Base-by-base conservation (phyloP, 169 alveolate genomes). In the Cryptosporidium ubiquitum region DNA sequence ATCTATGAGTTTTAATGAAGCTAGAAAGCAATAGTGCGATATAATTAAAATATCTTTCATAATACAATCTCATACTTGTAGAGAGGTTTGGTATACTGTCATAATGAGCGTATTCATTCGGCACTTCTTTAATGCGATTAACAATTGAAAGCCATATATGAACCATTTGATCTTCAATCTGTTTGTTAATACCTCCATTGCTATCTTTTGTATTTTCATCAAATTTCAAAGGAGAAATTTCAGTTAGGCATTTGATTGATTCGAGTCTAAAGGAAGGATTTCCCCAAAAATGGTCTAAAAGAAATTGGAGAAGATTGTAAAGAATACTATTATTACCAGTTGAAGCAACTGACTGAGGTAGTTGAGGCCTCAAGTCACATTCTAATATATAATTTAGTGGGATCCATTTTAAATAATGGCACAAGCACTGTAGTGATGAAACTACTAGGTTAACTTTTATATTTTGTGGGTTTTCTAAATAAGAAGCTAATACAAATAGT, bases 371-470 rank as follows among this genome's bases (percentile, higher is more conserved):
- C 40, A 79, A 64, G 23, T 79, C 89, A 42, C 96, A 94, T 70
- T 97, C 98, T 70, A 97, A 97, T 31, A 97, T 95, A 84, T 95
- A 97, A 23, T 97, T 97, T 31, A 96, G 70, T 26, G 99, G 99
- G 1, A 97, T 96, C 99, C 99, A 97, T 84, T 95, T 94, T 33
- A 97, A 92, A 91, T 95, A 97, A 61, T 96, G 97, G 20, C 98
- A 92, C 84, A 97, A 92, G 60, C 99, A 97, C 75, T 93, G 95
- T 51, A 97, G 93, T 42, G 99, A 96, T 40, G 96, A 96, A 70
- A 94, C 94, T 42, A 97, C 95, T 39, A 97, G 89, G 20, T 97
- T 84, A 0, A 91, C 94, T 40, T 94, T 93, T 31, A 97, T 93
- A 18, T 91, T 92, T 26, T 91, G 94, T 44, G 98, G 96, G 79